Conservation (phyloP, 108 stramenopile genomes). For the Nitzschia inconspicua region DNA sequence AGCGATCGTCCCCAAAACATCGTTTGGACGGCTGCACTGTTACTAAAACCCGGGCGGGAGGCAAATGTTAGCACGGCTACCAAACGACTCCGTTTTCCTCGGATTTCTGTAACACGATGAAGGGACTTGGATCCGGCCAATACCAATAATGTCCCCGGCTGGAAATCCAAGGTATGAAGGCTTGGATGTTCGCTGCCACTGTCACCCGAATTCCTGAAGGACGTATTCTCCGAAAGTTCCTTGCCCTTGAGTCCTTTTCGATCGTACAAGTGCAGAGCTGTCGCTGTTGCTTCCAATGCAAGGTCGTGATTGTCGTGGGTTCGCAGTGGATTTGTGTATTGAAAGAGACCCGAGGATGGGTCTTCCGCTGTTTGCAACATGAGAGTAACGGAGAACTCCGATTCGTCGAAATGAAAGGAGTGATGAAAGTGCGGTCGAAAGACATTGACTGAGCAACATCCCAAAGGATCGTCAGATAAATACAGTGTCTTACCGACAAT, state of each 20-base stretch:
- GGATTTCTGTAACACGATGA: conserved; percentile 39
- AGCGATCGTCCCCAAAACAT: conserved; percentile 42
- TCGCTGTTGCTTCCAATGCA: conserved; percentile 13
- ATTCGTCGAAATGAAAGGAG: conserved; percentile 53
- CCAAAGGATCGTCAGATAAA: conserved; percentile 42
- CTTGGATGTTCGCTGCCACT: conserved; percentile 3
- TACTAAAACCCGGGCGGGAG: conserved; percentile 23
- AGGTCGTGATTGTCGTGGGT: conserved; percentile 11
- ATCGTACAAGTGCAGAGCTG: conserved; percentile 11
- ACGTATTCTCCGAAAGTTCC: neutral
- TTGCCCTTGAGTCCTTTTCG: neutral
- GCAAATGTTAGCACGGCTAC: conserved; percentile 43
- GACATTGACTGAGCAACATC: conserved; percentile 46
- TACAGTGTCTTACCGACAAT: conserved; percentile 22
- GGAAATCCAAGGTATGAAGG: conserved; percentile 37
- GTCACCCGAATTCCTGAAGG: neutral
- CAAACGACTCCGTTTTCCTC: conserved; percentile 20
- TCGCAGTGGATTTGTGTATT: conserved; percentile 47
- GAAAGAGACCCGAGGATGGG: conserved; percentile 33
- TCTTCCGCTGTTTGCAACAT: conserved; percentile 37
- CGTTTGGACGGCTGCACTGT: conserved; percentile 23
- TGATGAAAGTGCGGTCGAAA: conserved; percentile 34
- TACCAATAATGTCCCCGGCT: conserved; percentile 42
- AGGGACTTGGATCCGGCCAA: conserved; percentile 42
- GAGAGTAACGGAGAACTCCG: conserved; percentile 46